phyloP scores from a whole-genome alignment of 2,329 filamentous ascomycete species.

The Fusarium dimerum region DNA sequence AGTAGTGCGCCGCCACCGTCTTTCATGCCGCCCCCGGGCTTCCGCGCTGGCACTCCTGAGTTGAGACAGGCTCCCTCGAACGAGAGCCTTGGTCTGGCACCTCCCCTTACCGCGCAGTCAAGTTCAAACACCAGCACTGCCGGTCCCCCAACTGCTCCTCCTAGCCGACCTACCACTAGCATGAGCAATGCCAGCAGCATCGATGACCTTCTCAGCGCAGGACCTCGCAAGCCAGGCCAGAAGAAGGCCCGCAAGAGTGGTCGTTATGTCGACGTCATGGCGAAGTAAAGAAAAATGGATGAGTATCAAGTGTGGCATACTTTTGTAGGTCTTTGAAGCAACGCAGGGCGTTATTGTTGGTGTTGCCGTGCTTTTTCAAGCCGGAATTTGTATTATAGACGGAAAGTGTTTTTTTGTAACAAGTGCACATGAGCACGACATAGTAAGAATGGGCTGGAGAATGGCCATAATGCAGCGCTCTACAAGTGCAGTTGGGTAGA shows the following conservation, averaged over 20 bases:
- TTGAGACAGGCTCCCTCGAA: slow-evolving; percentile 37
- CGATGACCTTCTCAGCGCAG: slow-evolving; percentile 83
- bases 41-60: slow-evolving; percentile 31
- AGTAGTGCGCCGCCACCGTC: slow-evolving; percentile 35
- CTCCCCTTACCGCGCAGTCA: slow-evolving; percentile 47
- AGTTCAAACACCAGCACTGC: slow-evolving; percentile 48
- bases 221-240: slow-evolving; percentile 63
- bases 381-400: slow-evolving; percentile 27
- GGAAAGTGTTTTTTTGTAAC: slow-evolving; percentile 21
- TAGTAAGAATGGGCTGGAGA: slow-evolving; percentile 6
- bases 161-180: slow-evolving; percentile 72
- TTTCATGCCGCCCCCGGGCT: slow-evolving; percentile 29
- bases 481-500: slow-evolving; percentile 10
- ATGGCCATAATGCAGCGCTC: slow-evolving; percentile 16
- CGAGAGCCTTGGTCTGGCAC: slow-evolving; percentile 38
- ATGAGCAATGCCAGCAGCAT: slow-evolving; percentile 94
- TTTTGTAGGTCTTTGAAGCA: slow-evolving; percentile 11
- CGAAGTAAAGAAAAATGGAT: slow-evolving; percentile 48
- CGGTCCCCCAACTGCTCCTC: slow-evolving; percentile 51
- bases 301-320: slow-evolving; percentile 5
- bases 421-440: slow-evolving; percentile 6
- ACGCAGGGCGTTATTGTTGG: slow-evolving; percentile 19
- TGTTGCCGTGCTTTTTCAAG: slow-evolving; percentile 16
- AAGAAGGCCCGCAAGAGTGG: slow-evolving; percentile 80
- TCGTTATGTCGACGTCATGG: slow-evolving; percentile 96